Base-by-base conservation (phyloP, 352 stramenopile genomes). In the Blastocystis sp. region DNA sequence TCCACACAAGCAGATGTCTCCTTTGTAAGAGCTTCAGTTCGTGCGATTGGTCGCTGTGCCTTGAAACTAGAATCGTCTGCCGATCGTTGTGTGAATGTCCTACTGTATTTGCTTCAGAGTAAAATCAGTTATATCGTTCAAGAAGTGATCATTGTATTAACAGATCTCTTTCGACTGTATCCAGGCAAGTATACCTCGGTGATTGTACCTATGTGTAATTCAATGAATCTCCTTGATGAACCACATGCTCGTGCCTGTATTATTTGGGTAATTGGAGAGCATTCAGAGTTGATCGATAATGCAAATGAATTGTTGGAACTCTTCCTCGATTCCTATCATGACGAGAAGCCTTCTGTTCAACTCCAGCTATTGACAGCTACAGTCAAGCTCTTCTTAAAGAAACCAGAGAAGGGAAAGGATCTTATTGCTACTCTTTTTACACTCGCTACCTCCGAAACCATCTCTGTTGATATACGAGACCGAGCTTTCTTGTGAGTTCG, bases 201-300 rank as follows among this genome's bases (percentile, higher is more conserved):
- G 91, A 99, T 99, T 91, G 96, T 95, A n/a, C 98, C 96, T 9
- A 92, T 99, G n/a, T 99, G 97, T 90, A 96, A 99, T 90, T 98
- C 98, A 91, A 92, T 99, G 19, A 96, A 99, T 91, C 98, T 96
- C 11, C 91, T 99, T n/a, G 97, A 99, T 91, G 97, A 99, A 90
- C 96, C 97, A 0, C 95, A 98, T 90, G 97, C 97, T 13, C 99
- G 99, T 92, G 97, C 97, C 4, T 96, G 93, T 24, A 99, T 99
- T 95, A 97, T 99, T 90, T 99, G 97, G 97, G 99, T 99, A 90
- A 98, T 99, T 90, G 97, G 97, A 42, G 97, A 99, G 92, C 91
- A 92, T 91, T 95, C 97, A 1, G 96, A 99, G 91, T 95, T 96
- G 75, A 99, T 99, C 87, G 97, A 99, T 90, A 99, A 99, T 91